These are phyloP conservation scores for Aspergillus luchuensis DNA, from an alignment of 2,329 filamentous ascomycete species.

Conservation along the genomic window DNA sequence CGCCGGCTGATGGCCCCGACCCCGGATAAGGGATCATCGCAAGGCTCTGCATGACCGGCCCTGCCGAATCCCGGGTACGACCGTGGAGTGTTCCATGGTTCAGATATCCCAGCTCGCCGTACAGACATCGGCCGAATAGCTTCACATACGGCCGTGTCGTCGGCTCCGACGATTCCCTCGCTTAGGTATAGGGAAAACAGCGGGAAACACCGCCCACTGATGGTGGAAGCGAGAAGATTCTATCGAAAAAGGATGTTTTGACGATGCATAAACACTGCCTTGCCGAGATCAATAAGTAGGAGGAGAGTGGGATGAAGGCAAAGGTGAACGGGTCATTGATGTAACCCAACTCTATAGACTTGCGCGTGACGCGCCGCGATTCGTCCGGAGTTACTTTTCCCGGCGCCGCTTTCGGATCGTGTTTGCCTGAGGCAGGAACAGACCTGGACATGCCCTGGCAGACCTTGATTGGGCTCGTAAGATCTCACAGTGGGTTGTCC, in stretches of 20 bases:
- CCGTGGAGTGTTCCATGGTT: conserved; percentile 11
- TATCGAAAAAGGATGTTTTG: too few relatives aligned
- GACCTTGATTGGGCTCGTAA: neutral
- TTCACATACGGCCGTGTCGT: neutral
- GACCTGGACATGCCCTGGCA: neutral
- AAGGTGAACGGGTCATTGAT: conserved; percentile 3
- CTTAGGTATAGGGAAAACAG: neutral
- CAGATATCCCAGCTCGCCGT: neutral
- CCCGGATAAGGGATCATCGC: conserved; percentile 18
- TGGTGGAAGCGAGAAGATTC: neutral
- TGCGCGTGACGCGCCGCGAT: neutral
- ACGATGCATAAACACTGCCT: neutral
- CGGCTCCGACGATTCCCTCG: neutral
- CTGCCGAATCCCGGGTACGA: conserved; percentile 11
- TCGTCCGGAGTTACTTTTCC: conserved; percentile 3
- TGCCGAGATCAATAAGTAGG: neutral
- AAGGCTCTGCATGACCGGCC: neutral
- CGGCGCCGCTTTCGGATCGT: neutral
- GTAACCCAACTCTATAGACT: neutral
- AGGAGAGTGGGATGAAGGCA: neutral
- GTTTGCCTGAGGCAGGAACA: neutral
- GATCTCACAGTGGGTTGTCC: neutral
- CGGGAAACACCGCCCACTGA: neutral
- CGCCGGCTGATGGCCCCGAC: conserved; percentile 6
- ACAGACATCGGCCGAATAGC: conserved; percentile 6